Conservation (phyloP, 1,284 basidiomycete species). For the Somion occarium region DNA sequence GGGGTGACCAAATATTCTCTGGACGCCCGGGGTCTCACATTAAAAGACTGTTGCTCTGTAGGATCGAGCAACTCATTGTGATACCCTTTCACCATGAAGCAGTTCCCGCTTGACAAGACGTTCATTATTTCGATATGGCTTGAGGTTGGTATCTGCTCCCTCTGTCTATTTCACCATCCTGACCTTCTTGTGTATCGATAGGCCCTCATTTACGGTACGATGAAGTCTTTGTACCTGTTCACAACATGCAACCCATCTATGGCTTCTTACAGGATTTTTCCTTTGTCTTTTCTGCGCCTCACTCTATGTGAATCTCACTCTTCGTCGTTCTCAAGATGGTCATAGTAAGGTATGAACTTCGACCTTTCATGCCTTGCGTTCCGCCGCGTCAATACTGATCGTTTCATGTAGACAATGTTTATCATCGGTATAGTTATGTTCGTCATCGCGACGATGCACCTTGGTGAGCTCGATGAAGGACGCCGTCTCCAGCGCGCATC, state of each 20-base stretch:
- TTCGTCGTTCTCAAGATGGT: slow-evolving; percentile 12
- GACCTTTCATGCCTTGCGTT: background rate
- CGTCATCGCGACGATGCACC: slow-evolving; percentile 14
- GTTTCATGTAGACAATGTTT: slow-evolving; percentile 11
- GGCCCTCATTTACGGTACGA: slow-evolving; percentile 9
- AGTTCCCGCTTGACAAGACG: slow-evolving; percentile 10
- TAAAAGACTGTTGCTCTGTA: too few relatives aligned
- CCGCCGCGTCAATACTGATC: background rate
- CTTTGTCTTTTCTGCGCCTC: slow-evolving; percentile 14
- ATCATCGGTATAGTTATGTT: slow-evolving; percentile 13
- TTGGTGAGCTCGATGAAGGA: slow-evolving; percentile 10
- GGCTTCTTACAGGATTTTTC: slow-evolving; percentile 12
- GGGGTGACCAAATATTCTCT: too few relatives aligned
- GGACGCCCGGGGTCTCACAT: too few relatives aligned
- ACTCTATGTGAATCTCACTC: slow-evolving; percentile 14
- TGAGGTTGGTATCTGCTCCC: slow-evolving; percentile 7
- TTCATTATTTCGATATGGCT: slow-evolving; percentile 14
- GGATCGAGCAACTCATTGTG: too few relatives aligned
- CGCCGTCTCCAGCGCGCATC: background rate
- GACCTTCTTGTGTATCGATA: background rate
- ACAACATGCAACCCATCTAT: background rate
- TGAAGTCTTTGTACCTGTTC: background rate
- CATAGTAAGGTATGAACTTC: slow-evolving; percentile 14
- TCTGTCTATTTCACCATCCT: background rate
- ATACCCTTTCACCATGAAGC: slow-evolving; percentile 7